Evolutionary conservation across 441 rosid species (phyloP).

Genomic region (Isatis lusitanica): DNA sequence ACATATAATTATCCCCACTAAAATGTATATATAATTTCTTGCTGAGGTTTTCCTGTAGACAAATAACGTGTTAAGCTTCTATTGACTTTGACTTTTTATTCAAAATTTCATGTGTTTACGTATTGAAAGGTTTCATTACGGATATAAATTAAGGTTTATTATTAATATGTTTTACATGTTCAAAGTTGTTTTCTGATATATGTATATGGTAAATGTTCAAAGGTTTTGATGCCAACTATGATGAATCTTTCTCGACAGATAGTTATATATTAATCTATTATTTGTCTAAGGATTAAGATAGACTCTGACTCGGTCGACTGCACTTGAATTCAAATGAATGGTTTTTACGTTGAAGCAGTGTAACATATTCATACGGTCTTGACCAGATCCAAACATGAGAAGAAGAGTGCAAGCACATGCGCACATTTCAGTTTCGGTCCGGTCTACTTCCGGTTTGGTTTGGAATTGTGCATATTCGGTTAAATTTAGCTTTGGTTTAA

Average conservation of each 20-base stretch:
- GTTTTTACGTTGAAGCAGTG: neutral
- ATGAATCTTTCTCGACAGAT: neutral
- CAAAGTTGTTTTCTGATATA: neutral
- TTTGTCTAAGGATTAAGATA: neutral
- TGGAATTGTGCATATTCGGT: neutral
- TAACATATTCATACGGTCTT: neutral
- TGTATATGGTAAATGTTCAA: neutral
- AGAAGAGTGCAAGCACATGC: neutral
- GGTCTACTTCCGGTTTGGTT: neutral
- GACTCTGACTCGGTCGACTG: neutral
- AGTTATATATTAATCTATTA: neutral
- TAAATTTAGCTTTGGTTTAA: too few species aligned
- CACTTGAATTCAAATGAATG: neutral
- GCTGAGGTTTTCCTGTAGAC: neutral
- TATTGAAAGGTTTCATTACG: neutral
- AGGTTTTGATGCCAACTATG: neutral
- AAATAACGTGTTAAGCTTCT: slow-evolving; percentile 4
- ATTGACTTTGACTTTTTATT: slow-evolving; percentile 3
- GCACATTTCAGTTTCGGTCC: neutral
- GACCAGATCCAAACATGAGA: neutral
- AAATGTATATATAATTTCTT: neutral
- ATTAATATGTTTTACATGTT: neutral
- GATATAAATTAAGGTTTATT: neutral
- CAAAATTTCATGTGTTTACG: neutral
- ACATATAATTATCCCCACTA: neutral